Base-by-base conservation (phyloP, 352 stramenopile genomes). In the Globisporangium orthogonon region DNA sequence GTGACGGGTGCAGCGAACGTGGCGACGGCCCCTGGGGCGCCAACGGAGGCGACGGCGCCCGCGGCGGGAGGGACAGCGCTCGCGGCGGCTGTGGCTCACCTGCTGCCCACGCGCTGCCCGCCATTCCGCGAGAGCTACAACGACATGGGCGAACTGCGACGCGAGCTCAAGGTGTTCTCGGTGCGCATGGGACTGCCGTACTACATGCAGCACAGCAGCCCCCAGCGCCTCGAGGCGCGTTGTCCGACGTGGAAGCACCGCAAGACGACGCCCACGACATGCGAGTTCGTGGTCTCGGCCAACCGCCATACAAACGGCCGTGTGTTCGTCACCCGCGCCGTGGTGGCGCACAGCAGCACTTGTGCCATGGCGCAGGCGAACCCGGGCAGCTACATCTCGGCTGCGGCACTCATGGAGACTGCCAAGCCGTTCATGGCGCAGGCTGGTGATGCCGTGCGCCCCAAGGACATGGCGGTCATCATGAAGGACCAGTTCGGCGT, bases 401-500 rank as follows among this genome's bases (percentile, higher is more conserved):
- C 82, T 0, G 78, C 78, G 7, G 82, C 82, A 41, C 57, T 91
- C 50, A 74, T 91, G 64, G 82, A 89, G 59, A 89, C 82, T 4
- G 77, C 77, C 15, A 76, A 87, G 63, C 82, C 82, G 17, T 87
- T 83, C 50, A 88, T 91, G 78, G 45, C 56, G 43, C 70, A 79
- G 56, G 70, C 78, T 28, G 66, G 65, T 33, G 73, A 83, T 43
- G 61, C 69, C 4, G 76, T 91, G 18, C 85, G 85, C 28, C 82
- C 82, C 6, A 82, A 86, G 30, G 78, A 91, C 58, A 86, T 91
- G 63, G 83, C 77, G 35, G 68, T 82, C 49, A 85, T 91, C 53
- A 89, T 91, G 77, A 91, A 87, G 65, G 77, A 89, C 52, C 83
- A 89, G 46, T 91, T 89, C 52, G 82, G 82, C 17, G 77, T 91